Base-by-base conservation (phyloP, 129 eudicot species). In the Logfia minima region DNA sequence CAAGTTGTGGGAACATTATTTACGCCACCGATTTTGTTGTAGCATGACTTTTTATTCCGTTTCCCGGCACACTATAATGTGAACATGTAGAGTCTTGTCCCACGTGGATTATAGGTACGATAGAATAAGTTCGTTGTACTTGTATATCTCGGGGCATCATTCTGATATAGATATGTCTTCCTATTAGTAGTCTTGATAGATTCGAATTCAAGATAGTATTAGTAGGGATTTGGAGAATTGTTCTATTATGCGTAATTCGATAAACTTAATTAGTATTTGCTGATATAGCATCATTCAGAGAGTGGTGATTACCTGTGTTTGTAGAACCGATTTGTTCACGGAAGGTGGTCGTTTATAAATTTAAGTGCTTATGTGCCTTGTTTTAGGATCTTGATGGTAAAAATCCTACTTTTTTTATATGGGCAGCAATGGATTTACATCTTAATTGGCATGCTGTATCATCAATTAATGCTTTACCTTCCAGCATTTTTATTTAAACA, bases 371-470 rank as follows among this genome's bases (percentile, higher is more conserved):
- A 18, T 14, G 34, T 62, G 37, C 26, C 68, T 24, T 26, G 8
- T 13, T 29, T 63, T 29, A 64, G 29, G 69, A 2, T 11, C 69
- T 11, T 64, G 35, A 64, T 16, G 67, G 62, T 21, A 48, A 61
- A 51, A 3, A 19, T 26, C n/a, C 13, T 7, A 94, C 97, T 91
- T 94, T 89, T 78, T 91, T 94, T 51, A 91, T 94, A 82, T 89
- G 93, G 43, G 86, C 90, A 86, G 97, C 96, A 81, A 91, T 85
- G 70, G 96, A 89, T 82, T 83, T 94, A 96, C 97, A 94, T 94
- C 89, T 89, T 91, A 81, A 86, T 32, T 55, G 99, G 99, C 99
- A 94, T 94, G 74, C 94, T 67, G 94, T 84, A 56, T 87, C 99
- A 82, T 91, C 92, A 65, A 91, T 81, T 64, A 83, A 56, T 68